Percentiles rank a stretch among this genome's conserved stretches.
Conservation (phyloP, 108 stramenopile genomes). For the Asterionellopsis glacialis region DNA sequence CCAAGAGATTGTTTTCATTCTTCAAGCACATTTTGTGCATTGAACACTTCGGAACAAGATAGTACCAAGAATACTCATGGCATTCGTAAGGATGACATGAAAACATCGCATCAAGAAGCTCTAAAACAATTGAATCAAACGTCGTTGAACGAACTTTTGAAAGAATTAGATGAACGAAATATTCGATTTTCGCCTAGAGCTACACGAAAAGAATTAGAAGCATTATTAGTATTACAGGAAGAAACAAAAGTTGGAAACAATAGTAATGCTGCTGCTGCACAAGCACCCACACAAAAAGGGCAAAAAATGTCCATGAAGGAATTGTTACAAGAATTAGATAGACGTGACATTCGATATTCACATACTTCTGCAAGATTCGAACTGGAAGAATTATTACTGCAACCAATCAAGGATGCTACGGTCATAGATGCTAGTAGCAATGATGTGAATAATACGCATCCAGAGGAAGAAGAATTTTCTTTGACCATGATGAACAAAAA, state of each 20-base stretch:
- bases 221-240: background rate
- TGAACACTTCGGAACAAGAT: too few species aligned
- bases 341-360: background rate
- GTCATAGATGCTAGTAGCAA: background rate
- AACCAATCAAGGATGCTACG: background rate
- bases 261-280: too few species aligned
- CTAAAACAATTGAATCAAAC: too few species aligned
- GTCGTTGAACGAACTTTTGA: background rate
- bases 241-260: background rate
- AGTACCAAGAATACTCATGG: too few species aligned
- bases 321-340: background rate
- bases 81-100: too few species aligned
- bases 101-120: too few species aligned
- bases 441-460: background rate
- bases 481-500: background rate
- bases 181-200: background rate
- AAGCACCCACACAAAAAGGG: background rate
- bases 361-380: background rate
- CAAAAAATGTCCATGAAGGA: background rate
- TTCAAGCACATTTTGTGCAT: too few species aligned
- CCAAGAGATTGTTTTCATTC: too few species aligned
- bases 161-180: conserved; percentile 1
- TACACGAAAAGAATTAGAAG: background rate
- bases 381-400: background rate
- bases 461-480: background rate